Base-by-base conservation (phyloP, 768 basidiomycete genomes). In the Podaxis sp. region DNA sequence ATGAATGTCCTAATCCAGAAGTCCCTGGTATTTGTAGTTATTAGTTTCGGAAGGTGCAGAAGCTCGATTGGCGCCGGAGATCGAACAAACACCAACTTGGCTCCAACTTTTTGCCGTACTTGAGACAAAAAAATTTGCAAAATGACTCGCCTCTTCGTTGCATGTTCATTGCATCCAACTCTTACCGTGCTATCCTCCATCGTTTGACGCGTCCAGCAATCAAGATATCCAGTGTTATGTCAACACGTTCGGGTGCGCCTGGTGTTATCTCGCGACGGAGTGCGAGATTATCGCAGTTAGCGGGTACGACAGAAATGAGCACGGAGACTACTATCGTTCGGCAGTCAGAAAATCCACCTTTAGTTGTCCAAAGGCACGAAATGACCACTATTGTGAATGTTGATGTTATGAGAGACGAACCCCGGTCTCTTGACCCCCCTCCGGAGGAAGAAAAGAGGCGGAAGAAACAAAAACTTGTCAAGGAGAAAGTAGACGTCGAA, bases 181-280 rank as follows among this genome's bases (percentile, higher is more conserved):
- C 48, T 7, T 25, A 16, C 11, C 21, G 56, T 18, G 11, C 25
- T 13, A 18, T 9, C 13, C 11, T 36, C 18, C 2, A 10, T 14
- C 18, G 42, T 2, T 23, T 38, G 14, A 1, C n/a, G 32, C 51
- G 27, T 36, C 25, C 51, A 36, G 11, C 11, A 18, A 5, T 18
- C n/a, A 50, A 6, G n/a, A 61, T 61, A 53, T 16, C 52, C 10
- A 37, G 53, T 42, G 40, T 16, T 13, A 3, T 48, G 4, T 25
- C 21, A 3, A 11, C 36, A 14, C 32, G 32, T 35, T 21, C n/a
- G n/a, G 10, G 27, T n/a, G 37, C 16, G 21, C 37, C 44, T 5
- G 14, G 52, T 37, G 44, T 61, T 16, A 25, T 28, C 32, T 16
- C 55, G 35, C 59, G 59, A 13, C 59, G 59, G n/a, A 61, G 59